Base-by-base conservation (phyloP, 2,329 filamentous ascomycete genomes). In the Fusarium udum region DNA sequence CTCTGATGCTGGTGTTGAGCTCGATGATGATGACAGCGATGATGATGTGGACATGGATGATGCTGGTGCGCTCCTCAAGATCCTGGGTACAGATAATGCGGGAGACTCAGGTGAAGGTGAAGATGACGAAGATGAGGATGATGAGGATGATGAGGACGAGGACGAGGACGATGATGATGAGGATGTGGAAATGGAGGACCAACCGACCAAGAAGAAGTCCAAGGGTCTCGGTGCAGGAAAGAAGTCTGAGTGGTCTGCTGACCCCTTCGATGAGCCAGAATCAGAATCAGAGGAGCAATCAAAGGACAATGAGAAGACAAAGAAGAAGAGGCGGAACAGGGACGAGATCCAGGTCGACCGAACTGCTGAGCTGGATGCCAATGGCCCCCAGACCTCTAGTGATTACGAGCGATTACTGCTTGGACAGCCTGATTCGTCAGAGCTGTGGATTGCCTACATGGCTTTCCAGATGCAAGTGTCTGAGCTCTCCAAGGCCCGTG, bases 391-490 rank as follows among this genome's bases (percentile, higher is more conserved):
- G 80, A 95, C 94, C 3, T 89, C 93, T 22, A 93, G 93, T 71
- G 97, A 99, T 82, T 99, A 95, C 81, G 97, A 99, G 84, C 92
- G 96, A 75, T 91, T 98, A 31, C 89, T 99, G 46, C 90, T 99
- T 28, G 94, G 95, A 63, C 93, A 97, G 80, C 95, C 96, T 6
- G 95, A 98, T 83, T 95, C 93, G n/a, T 97, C 95, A 2, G 87
- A 92, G 70, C 88, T 98, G 34, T 99, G 96, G 96, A 93, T 98
- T 61, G 90, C 94, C 74, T 99, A 99, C 84, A 98, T 99, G 94
- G 95, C 95, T n/a, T 97, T 97, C 88, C 94, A 98, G 83, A 92
- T 98, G 82, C 92, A 97, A 80, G 89, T 97, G 59, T 94, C 94
- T 79, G 96, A 99, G 83, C 87, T 97, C 26, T 90, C 92, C 69